Evolutionary conservation across 441 rosid species (phyloP).

Genomic region (Corymbia citriodora): DNA sequence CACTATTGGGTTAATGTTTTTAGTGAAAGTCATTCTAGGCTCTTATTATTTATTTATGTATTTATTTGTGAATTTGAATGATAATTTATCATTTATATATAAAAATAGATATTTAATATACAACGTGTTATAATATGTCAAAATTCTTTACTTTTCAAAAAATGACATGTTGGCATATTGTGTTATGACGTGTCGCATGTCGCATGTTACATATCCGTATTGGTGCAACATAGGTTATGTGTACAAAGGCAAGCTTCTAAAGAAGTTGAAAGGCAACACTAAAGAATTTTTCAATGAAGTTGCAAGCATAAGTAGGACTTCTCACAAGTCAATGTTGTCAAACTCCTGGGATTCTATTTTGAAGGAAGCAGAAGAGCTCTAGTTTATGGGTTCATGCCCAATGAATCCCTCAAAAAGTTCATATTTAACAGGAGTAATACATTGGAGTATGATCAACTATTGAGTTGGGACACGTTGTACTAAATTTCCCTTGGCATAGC

Average conservation of each 20-base stretch:
- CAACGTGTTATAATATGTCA: too few species aligned
- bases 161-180: too few species aligned
- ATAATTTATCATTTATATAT: too few species aligned
- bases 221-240: background rate
- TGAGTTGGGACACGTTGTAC: background rate
- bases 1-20: too few species aligned
- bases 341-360: background rate
- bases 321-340: background rate
- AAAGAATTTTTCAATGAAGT: background rate
- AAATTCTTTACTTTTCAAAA: too few species aligned
- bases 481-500: background rate
- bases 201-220: too few species aligned
- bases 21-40: too few species aligned
- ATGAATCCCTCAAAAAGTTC: background rate
- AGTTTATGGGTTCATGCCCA: background rate
- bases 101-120: too few species aligned
- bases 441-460: background rate
- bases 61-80: too few species aligned
- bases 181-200: too few species aligned
- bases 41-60: too few species aligned
- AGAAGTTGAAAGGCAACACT: rapidly evolving
- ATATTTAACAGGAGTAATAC: background rate
- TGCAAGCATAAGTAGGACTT: background rate
- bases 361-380: background rate
- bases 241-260: background rate